Evolutionary conservation across 1,284 basidiomycete genomes (phyloP), one percentile per base, ranked within the genome.

Genomic region (Fomitopsis schrenkii): DNA sequence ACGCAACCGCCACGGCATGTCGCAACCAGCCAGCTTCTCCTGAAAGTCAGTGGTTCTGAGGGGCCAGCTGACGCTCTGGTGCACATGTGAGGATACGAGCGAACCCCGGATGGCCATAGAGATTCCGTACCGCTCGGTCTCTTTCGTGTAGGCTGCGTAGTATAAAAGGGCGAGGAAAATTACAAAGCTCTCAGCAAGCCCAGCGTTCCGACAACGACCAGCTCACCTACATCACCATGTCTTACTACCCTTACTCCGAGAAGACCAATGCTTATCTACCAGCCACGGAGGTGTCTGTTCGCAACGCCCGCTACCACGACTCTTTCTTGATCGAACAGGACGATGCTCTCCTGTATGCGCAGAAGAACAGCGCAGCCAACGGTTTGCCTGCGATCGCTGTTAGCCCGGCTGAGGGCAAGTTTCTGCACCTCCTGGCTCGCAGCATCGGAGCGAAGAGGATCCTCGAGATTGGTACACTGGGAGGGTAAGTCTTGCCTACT

Each of bases 401-500:
- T 53, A 81, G 78, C 58, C 69, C 78, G 7, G 78, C 82, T 0
- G 84, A 87, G 68, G 86, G 84, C 22, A 87, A 85, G 69, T 77
- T 84, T 60, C 66, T 87, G 56, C 74, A 82, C 61, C 77, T 87
- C 5, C 64, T 83, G 22, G 81, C 78, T 7, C 71, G 74, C 40
- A 78, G 81, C 0, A 75, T 83, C 58, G 67, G 74, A 5, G 84
- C 83, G 56, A 84, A 83, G 72, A 70, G 78, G 53, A 76, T 85
- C 28, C 71, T 87, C 42, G 86, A 87, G 66, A 79, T 88, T 52
- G 86, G 85, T 1, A 87, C 85, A 6, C 76, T 87, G 3, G 86
- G 83, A 66, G 85, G 84, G 83, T 85, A 67, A 58, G 78, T 72
- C 17, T 57, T 55, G 33, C 10, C 7, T 42, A 2, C 8, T 26